A percentile compares a stretch with the other conserved stretches of the same genome.
Conservation (phyloP, 2,329 filamentous ascomycete species). For the Beauveria varroae region DNA sequence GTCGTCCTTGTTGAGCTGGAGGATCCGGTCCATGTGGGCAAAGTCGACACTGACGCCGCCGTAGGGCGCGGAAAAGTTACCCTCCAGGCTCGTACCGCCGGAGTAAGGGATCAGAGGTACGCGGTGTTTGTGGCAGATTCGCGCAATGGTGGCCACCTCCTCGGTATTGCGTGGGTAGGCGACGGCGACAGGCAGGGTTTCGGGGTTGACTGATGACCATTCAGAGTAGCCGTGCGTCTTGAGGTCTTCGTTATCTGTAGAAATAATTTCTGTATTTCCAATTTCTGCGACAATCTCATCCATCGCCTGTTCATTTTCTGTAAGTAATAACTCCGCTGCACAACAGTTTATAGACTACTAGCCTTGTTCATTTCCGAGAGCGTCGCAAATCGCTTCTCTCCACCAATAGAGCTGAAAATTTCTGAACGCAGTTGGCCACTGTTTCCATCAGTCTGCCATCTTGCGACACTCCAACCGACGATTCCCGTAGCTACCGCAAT, state of each 20-base stretch:
- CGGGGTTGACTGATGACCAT: conserved; percentile 56
- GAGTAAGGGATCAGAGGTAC: conserved; percentile 84
- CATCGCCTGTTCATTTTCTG: conserved; percentile 38
- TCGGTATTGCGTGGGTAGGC: conserved; percentile 55
- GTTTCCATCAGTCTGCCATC: conserved; percentile 16
- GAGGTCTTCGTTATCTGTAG: conserved; percentile 55
- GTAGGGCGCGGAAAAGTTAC: conserved; percentile 80
- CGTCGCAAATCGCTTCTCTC: conserved; percentile 31
- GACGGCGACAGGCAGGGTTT: conserved; percentile 54
- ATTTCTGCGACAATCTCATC: conserved; percentile 44
- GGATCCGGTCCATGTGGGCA: conserved; percentile 73
- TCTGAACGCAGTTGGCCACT: background rate
- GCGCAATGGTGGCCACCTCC: conserved; percentile 51
- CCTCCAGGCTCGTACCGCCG: conserved; percentile 79
- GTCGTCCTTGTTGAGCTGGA: conserved; percentile 74
- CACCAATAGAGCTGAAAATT: conserved; percentile 14
- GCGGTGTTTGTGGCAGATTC: conserved; percentile 68
- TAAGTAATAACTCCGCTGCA: background rate
- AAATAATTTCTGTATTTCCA: conserved; percentile 48
- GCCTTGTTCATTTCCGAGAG: conserved; percentile 36
- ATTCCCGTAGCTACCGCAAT: conserved; percentile 32
- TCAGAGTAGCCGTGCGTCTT: conserved; percentile 58
- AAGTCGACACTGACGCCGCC: conserved; percentile 90
- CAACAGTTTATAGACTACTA: conserved; percentile 15
- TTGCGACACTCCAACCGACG: conserved; percentile 34